A percentile compares a stretch with the other conserved stretches of the same genome.
Conservation (phyloP, 177 flowering plant genomes). For the Vitis hybrid region DNA sequence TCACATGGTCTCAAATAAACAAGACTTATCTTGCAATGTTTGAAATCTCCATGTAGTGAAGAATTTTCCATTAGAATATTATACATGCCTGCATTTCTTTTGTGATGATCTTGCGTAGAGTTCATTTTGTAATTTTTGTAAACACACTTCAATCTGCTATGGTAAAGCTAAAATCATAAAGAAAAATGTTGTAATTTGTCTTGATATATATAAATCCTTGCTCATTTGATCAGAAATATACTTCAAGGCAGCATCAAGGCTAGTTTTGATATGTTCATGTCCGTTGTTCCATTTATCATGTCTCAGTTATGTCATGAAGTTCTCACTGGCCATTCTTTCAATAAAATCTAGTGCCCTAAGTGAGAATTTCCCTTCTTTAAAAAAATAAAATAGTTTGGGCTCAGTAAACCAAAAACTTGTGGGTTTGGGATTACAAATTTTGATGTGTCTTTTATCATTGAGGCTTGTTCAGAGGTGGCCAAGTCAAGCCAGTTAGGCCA, state of each 20-base stretch:
- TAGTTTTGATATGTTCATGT: constrained; percentile 64
- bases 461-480: too few species aligned
- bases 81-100: constrained; percentile 61
- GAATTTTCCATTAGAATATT: neutral
- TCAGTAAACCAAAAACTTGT: too few species aligned
- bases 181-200: constrained; percentile 44
- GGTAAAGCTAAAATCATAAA: constrained; percentile 48
- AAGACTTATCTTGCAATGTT: too few species aligned
- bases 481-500: too few species aligned
- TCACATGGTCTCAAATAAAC: neutral
- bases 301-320: constrained; percentile 8
- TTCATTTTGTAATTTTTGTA: constrained; percentile 46
- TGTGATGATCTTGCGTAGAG: constrained; percentile 30
- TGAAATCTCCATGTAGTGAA: neutral
- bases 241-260: constrained; percentile 53
- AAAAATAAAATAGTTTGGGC: too few species aligned
- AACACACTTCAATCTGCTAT: constrained; percentile 37
- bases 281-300: constrained; percentile 54
- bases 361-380: too few species aligned
- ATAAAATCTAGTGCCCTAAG: too few species aligned
- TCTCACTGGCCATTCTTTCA: too few species aligned
- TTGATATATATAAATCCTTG: constrained; percentile 30
- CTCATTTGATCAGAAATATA: constrained; percentile 49
- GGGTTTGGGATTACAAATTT: too few species aligned
- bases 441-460: too few species aligned